These are phyloP conservation scores for Gossypium aridum DNA, from an alignment of 441 rosid species.

Conservation along the genomic window DNA sequence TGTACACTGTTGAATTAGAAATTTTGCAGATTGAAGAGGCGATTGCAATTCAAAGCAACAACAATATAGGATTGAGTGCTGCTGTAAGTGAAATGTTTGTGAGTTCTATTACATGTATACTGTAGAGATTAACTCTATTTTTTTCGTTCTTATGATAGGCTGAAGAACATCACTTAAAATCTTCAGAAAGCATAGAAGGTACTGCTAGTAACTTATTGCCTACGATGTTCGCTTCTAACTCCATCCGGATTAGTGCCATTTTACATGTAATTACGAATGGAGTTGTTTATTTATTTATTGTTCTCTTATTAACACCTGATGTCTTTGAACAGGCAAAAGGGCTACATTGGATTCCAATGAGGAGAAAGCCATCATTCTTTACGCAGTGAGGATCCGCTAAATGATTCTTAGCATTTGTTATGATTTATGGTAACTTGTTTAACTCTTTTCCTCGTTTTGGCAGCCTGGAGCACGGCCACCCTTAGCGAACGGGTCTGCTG, in stretches of 20 bases:
- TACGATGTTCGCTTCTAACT: not conserved
- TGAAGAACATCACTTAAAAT: slow-evolving; percentile 43
- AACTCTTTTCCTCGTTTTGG: slow-evolving; percentile 21
- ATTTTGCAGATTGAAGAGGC: slow-evolving; percentile 90
- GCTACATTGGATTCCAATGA: slow-evolving; percentile 39
- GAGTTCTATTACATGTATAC: slow-evolving; percentile 10
- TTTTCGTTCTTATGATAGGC: slow-evolving; percentile 33
- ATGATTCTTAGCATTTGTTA: slow-evolving; percentile 7
- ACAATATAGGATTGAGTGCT: slow-evolving; percentile 38
- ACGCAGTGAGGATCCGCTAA: slow-evolving; percentile 40
- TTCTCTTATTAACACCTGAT: slow-evolving; percentile 4
- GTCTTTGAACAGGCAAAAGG: slow-evolving; percentile 47
- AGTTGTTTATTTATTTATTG: not conserved
- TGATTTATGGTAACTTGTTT: not conserved
- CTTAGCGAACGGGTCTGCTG: slow-evolving; percentile 46
- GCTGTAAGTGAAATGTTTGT: slow-evolving; percentile 42
- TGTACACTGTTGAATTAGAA: slow-evolving; percentile 79
- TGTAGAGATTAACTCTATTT: slow-evolving; percentile 11
- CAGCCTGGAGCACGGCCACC: slow-evolving; percentile 67
- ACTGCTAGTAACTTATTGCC: slow-evolving; percentile 14
- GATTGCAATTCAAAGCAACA: slow-evolving; percentile 71
- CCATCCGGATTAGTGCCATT: not conserved
- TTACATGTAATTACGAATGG: not conserved
- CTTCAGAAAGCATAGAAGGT: slow-evolving; percentile 61
- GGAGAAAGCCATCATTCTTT: slow-evolving; percentile 89